These are phyloP conservation scores for Neurospora cerealis DNA, from an alignment of 495 filamentous ascomycete genomes.

Conservation along the genomic window DNA sequence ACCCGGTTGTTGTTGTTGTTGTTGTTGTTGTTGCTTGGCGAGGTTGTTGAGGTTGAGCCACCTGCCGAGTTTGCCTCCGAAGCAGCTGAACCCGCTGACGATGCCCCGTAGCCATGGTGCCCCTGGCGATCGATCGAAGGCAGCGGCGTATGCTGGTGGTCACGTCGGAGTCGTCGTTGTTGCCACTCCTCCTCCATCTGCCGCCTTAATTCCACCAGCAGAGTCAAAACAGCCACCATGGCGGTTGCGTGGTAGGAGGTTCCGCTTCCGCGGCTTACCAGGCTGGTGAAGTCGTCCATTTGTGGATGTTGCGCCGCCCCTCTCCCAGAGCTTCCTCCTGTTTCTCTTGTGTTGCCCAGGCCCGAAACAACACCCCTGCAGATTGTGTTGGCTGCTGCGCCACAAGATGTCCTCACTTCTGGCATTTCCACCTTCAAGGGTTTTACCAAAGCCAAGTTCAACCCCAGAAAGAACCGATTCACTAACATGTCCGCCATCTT, in stretches of 20 bases:
- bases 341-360: background rate
- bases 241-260: slow-evolving; percentile 33
- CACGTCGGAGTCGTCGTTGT: background rate
- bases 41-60: background rate
- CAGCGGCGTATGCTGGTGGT: background rate
- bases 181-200: slow-evolving; percentile 40
- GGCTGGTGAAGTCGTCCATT: slow-evolving; percentile 29
- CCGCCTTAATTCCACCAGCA: slow-evolving; percentile 40
- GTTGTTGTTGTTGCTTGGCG: background rate
- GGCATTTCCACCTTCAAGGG: background rate
- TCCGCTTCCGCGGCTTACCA: slow-evolving; percentile 37
- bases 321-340: background rate
- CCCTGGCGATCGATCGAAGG: background rate
- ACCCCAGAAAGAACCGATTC: slow-evolving; percentile 47
- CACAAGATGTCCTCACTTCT: background rate
- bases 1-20: background rate
- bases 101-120: background rate
- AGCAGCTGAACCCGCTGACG: background rate
- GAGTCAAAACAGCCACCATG: slow-evolving; percentile 31
- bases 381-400: background rate
- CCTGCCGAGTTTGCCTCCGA: background rate
- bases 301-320: background rate
- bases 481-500: slow-evolving; percentile 29
- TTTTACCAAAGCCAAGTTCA: slow-evolving; percentile 17
- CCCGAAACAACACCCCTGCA: background rate